Percentiles rank a stretch among this genome's conserved stretches.
These are phyloP conservation scores for Tricholoma furcatifolium DNA, from an alignment of 768 basidiomycete genomes.

Conservation along the genomic window DNA sequence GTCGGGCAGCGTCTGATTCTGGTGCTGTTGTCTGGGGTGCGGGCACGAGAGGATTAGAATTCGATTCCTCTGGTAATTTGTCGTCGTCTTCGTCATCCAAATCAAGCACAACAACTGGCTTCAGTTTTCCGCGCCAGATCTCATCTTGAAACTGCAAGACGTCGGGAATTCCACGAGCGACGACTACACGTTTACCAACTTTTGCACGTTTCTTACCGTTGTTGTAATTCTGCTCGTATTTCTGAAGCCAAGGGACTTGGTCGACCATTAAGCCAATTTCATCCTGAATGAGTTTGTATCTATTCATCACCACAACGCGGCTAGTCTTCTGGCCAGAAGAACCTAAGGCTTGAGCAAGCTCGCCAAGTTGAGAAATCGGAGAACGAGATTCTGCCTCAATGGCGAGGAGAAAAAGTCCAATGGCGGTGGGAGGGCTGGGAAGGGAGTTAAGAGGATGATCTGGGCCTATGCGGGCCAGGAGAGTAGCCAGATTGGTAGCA, in stretches of 20 bases:
- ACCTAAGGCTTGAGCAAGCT: conserved; percentile 59
- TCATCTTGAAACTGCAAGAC: conserved; percentile 68
- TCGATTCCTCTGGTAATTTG: not conserved
- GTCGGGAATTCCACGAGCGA: conserved; percentile 68
- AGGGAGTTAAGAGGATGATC: conserved; percentile 36
- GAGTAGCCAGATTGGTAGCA: conserved; percentile 43
- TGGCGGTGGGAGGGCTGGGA: conserved; percentile 51
- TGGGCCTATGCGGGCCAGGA: conserved; percentile 37
- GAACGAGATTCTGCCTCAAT: conserved; percentile 64
- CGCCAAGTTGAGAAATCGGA: conserved; percentile 50
- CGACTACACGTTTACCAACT: conserved; percentile 58
- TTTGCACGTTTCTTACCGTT: conserved; percentile 52
- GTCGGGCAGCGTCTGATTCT: not conserved
- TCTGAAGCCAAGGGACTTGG: conserved; percentile 73
- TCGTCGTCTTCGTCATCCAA: conserved; percentile 27
- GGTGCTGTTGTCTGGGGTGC: not conserved
- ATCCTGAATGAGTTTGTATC: conserved; percentile 68
- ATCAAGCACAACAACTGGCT: conserved; percentile 38
- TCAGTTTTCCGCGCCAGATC: conserved; percentile 46
- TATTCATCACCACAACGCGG: conserved; percentile 58
- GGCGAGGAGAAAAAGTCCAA: conserved; percentile 67
- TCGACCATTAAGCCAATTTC: conserved; percentile 56
- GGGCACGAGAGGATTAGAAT: not conserved
- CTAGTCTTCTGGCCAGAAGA: conserved; percentile 43
- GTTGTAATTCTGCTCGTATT: conserved; percentile 35